Evolutionary conservation across 768 basidiomycete species (phyloP).

Genomic region (Kwoniella botswanensis): DNA sequence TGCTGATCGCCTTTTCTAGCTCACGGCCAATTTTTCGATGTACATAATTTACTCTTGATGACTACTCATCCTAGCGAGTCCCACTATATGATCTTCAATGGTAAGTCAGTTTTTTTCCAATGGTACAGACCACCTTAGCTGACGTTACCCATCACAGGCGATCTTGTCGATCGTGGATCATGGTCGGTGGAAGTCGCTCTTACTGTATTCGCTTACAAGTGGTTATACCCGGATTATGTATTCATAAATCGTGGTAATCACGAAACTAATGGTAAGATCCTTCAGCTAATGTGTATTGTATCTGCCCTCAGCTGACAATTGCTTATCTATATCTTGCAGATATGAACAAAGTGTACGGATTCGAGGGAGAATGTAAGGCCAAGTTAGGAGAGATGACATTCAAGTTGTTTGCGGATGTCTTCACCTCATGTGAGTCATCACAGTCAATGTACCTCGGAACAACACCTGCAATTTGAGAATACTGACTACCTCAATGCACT

Average conservation of each 20-base stretch:
- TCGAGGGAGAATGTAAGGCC: conserved; percentile 84
- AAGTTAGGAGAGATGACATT: conserved; percentile 96
- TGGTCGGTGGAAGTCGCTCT: conserved; percentile 68
- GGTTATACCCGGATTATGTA: conserved; percentile 88
- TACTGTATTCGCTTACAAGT: conserved; percentile 93
- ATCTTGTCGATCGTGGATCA: conserved; percentile 82
- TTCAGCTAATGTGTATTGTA: neutral
- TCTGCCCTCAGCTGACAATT: neutral
- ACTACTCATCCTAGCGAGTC: conserved; percentile 82
- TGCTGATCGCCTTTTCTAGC: neutral
- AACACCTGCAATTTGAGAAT: too few species aligned
- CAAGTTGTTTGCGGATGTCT: conserved; percentile 93
- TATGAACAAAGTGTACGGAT: conserved; percentile 74
- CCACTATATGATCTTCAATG: conserved; percentile 65
- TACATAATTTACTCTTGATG: conserved; percentile 81
- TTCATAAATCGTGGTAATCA: conserved; percentile 97
- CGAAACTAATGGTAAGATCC: conserved; percentile 54
- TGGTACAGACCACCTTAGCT: neutral
- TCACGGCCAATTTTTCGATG: conserved; percentile 87
- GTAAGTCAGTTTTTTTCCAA: conserved; percentile 2
- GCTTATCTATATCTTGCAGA: conserved; percentile 59
- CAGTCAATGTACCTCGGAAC: too few species aligned
- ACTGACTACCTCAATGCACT: neutral
- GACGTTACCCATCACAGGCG: conserved; percentile 50
- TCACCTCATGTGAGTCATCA: conserved; percentile 74